Percentiles rank a stretch among this genome's conserved stretches.
These are phyloP conservation scores for Penicillium samsonianum DNA, from an alignment of 495 filamentous ascomycete species.

Conservation along the genomic window DNA sequence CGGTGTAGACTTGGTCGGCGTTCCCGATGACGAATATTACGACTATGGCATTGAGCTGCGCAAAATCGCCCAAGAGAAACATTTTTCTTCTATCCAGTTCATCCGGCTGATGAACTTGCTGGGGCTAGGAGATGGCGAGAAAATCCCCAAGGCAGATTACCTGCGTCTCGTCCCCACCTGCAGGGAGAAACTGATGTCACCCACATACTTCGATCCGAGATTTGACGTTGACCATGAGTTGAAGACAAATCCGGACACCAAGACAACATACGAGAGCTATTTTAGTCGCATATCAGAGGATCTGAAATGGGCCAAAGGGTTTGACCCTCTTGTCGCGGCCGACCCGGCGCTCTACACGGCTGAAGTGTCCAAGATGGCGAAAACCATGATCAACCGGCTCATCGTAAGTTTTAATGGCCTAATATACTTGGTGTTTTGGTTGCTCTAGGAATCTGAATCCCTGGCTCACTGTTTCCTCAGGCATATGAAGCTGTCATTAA, in stretches of 20 bases:
- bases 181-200: slow-evolving; percentile 12
- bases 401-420: slow-evolving; percentile 1
- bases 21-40: slow-evolving; percentile 10
- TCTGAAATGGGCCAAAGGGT: slow-evolving; percentile 12
- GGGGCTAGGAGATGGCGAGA: slow-evolving; percentile 9
- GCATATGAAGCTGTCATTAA: slow-evolving; percentile 13
- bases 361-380: slow-evolving; percentile 6
- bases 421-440: neutral
- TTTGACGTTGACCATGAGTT: slow-evolving; percentile 9
- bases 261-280: slow-evolving; percentile 10
- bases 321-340: slow-evolving; percentile 7
- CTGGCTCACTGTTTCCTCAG: neutral
- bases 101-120: slow-evolving; percentile 4
- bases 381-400: slow-evolving; percentile 12
- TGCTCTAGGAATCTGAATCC: neutral
- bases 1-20: slow-evolving; percentile 10
- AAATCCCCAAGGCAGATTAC: slow-evolving; percentile 3
- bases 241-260: slow-evolving; percentile 11
- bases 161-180: slow-evolving; percentile 10
- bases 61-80: slow-evolving; percentile 1
- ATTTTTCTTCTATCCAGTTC: slow-evolving; percentile 10
- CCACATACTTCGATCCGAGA: slow-evolving; percentile 6
- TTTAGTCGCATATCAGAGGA: slow-evolving; percentile 12
- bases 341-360: slow-evolving; percentile 8
- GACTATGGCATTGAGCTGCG: slow-evolving; percentile 13